phyloP scores from a whole-genome alignment of 73 alveolate genomes.

The Tetrahymena borealis region DNA sequence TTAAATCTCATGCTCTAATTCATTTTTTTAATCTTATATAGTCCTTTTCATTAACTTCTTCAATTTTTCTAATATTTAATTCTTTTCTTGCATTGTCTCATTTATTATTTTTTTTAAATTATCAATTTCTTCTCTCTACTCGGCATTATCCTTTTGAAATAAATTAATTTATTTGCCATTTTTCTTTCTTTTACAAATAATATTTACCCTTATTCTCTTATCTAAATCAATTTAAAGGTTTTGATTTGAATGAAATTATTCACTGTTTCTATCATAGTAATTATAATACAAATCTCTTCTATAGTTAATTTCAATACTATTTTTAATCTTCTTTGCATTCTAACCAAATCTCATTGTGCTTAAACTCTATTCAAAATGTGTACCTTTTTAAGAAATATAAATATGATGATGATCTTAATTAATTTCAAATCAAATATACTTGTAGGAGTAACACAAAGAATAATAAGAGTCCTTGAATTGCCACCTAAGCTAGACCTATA shows the following conservation, averaged over 20 bases:
- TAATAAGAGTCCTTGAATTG: slow-evolving; percentile 21
- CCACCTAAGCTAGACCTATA: slow-evolving; percentile 20
- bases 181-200: too few relatives aligned
- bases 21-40: background rate
- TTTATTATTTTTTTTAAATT: background rate
- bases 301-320: slow-evolving; percentile 13
- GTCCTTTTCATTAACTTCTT: background rate
- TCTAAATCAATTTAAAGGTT: background rate
- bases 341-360: slow-evolving; percentile 63
- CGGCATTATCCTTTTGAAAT: background rate
- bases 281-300: background rate
- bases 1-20: background rate
- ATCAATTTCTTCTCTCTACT: background rate
- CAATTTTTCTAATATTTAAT: background rate
- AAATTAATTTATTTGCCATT: background rate
- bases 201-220: background rate
- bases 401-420: background rate
- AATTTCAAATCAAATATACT: slow-evolving; percentile 6
- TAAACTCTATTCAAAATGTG: background rate
- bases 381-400: background rate
- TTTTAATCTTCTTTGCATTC: slow-evolving; percentile 67
- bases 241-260: background rate
- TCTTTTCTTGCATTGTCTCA: background rate
- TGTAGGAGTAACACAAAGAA: slow-evolving; percentile 24
- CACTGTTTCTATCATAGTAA: background rate